These are phyloP conservation scores for Parathielavia appendiculata DNA, from an alignment of 495 filamentous ascomycete species.

Conservation along the genomic window DNA sequence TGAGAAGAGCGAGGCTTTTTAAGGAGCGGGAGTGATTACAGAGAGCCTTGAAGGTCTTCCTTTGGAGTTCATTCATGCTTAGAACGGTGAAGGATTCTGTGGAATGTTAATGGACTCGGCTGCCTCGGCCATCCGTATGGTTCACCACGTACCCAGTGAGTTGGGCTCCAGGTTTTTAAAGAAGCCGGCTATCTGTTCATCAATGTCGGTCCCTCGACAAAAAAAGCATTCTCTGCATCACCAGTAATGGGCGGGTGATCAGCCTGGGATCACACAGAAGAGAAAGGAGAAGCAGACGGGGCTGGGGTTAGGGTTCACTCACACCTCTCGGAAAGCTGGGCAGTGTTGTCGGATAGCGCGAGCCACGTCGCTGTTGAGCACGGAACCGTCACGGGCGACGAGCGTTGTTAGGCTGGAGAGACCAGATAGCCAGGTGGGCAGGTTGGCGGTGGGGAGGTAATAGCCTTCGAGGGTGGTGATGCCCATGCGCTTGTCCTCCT, in stretches of 20 bases:
- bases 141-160: constrained; percentile 39
- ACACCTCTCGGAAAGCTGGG: constrained; percentile 54
- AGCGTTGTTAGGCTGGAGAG: constrained; percentile 41
- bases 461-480: constrained; percentile 47
- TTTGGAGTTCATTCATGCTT: constrained; percentile 46
- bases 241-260: background rate
- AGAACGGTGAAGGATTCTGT: constrained; percentile 51
- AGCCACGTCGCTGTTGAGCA: constrained; percentile 49
- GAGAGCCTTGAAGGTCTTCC: constrained; percentile 55
- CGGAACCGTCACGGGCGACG: constrained; percentile 52
- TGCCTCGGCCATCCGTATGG: background rate
- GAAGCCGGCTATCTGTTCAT: constrained; percentile 54
- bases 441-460: constrained; percentile 24
- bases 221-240: constrained; percentile 44
- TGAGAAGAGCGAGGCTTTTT: constrained; percentile 49
- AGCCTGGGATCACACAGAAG: background rate
- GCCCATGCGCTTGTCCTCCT: constrained; percentile 27
- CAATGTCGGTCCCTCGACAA: constrained; percentile 40
- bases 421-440: constrained; percentile 36
- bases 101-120: background rate
- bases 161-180: constrained; percentile 53
- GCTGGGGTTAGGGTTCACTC: constrained; percentile 5
- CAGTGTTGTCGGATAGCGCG: constrained; percentile 54
- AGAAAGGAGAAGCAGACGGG: background rate
- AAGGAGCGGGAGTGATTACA: constrained; percentile 54